phyloP scores from a whole-genome alignment of 208 protist species.

The Trypanosoma caninum region DNA sequence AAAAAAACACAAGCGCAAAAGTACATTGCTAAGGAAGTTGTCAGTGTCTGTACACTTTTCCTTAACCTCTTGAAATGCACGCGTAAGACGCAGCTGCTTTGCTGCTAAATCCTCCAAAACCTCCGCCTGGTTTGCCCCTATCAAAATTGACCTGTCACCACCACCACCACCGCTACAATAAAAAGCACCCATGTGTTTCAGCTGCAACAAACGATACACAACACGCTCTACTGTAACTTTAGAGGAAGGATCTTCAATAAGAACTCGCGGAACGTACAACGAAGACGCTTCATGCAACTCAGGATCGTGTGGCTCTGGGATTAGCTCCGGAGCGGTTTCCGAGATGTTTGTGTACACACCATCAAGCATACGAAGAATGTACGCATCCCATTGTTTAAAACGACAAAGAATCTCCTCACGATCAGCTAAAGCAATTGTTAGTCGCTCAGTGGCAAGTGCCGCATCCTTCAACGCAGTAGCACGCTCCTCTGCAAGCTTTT shows the following conservation, averaged over 20 bases:
- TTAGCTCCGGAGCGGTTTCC: slow-evolving; percentile 38
- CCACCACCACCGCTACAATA: slow-evolving; percentile 6
- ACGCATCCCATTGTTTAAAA: slow-evolving; percentile 76
- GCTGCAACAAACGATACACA: slow-evolving; percentile 61
- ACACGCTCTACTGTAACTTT: slow-evolving; percentile 72
- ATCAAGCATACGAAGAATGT: slow-evolving; percentile 60
- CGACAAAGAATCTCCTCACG: slow-evolving; percentile 55
- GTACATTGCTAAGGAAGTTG: slow-evolving; percentile 28
- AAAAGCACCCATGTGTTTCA: slow-evolving; percentile 39
- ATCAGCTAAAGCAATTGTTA: slow-evolving; percentile 45
- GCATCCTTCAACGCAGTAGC: slow-evolving; percentile 43
- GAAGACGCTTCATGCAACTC: slow-evolving; percentile 56
- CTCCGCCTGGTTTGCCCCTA: slow-evolving; percentile 17
- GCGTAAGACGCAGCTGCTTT: slow-evolving; percentile 60
- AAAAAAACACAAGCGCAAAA: slow-evolving; percentile 76
- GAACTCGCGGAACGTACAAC: slow-evolving; percentile 58
- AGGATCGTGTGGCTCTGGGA: slow-evolving; percentile 41
- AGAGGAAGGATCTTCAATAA: slow-evolving; percentile 65
- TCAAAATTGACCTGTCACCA: too few relatives aligned
- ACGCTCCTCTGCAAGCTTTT: slow-evolving; percentile 33
- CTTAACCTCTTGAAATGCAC: slow-evolving; percentile 57
- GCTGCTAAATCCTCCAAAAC: slow-evolving; percentile 27
- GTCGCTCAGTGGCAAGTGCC: slow-evolving; percentile 41
- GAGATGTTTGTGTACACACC: slow-evolving; percentile 50
- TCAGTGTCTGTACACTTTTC: slow-evolving; percentile 42